These are phyloP conservation scores for Coprinopsis strossmayeri DNA, from an alignment of 768 basidiomycete genomes.

Conservation along the genomic window DNA sequence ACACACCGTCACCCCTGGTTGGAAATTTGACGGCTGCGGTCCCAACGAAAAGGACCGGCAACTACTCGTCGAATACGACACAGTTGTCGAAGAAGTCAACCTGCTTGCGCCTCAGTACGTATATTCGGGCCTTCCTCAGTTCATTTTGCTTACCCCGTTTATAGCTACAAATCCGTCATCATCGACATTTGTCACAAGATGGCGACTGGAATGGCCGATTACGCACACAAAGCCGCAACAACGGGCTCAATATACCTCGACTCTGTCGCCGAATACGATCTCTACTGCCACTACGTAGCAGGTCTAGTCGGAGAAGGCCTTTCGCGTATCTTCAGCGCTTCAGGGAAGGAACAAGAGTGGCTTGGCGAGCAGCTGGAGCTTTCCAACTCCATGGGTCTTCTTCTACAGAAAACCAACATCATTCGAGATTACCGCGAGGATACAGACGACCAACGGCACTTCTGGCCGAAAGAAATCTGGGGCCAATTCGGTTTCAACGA, in stretches of 20 bases:
- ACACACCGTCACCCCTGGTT: slow-evolving; percentile 74
- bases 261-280: slow-evolving; percentile 81
- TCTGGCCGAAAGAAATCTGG: slow-evolving; percentile 97
- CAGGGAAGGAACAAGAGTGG: slow-evolving; percentile 72
- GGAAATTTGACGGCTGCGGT: slow-evolving; percentile 78
- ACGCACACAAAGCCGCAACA: slow-evolving; percentile 73
- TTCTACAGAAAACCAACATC: slow-evolving; percentile 98
- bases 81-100: slow-evolving; percentile 75
- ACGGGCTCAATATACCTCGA: slow-evolving; percentile 65
- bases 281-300: slow-evolving; percentile 98
- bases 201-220: slow-evolving; percentile 95
- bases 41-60: slow-evolving; percentile 85
- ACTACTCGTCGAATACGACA: slow-evolving; percentile 77
- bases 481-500: slow-evolving; percentile 67
- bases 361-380: slow-evolving; percentile 79
- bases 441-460: slow-evolving; percentile 72
- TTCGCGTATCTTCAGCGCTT: slow-evolving; percentile 80
- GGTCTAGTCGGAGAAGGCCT: slow-evolving; percentile 96
- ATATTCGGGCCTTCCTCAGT: too few species aligned
- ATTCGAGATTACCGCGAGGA: slow-evolving; percentile 95
- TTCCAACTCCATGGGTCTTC: slow-evolving; percentile 89
- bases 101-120: slow-evolving; percentile 57
- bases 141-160: background rate
- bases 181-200: slow-evolving; percentile 81
- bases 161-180: slow-evolving; percentile 73